Evolutionary conservation across 371 early-diverging fungal species (phyloP).

Genomic region (Mucor saturninus): DNA sequence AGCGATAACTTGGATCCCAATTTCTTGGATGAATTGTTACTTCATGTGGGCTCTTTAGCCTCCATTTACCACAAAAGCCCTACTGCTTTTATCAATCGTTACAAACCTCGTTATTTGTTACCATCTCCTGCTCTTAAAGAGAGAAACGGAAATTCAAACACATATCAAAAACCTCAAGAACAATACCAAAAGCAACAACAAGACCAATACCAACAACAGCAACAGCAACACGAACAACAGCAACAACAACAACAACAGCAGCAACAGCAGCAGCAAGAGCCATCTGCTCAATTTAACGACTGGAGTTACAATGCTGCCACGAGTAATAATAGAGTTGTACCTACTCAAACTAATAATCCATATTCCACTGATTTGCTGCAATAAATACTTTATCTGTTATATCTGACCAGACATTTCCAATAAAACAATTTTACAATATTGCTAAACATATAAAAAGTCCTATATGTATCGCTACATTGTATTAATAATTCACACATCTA

Average conservation of each 20-base stretch:
- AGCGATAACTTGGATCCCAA: conserved; percentile 79
- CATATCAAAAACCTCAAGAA: conserved; percentile 15
- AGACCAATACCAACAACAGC: conserved; percentile 18
- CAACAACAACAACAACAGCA: conserved; percentile 20
- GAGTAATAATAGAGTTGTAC: conserved; percentile 28
- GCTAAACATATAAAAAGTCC: too few species aligned
- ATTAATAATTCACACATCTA: too few species aligned
- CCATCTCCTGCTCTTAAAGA: conserved; percentile 56
- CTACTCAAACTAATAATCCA: conserved; percentile 44
- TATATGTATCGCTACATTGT: too few species aligned
- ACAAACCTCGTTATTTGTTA: conserved; percentile 64
- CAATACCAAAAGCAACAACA: conserved; percentile 12
- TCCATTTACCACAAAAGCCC: conserved; percentile 96
- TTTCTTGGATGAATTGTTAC: conserved; percentile 87
- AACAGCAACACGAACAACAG: conserved; percentile 18
- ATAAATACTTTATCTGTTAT: conserved; percentile 9
- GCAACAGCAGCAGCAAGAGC: conserved; percentile 5
- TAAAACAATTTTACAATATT: too few species aligned
- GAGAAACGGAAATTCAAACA: conserved; percentile 16
- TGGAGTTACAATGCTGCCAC: conserved; percentile 38
- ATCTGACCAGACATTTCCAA: too few species aligned
- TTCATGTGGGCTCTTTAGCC: conserved; percentile 86
- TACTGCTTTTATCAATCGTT: conserved; percentile 69
- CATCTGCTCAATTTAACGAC: conserved; percentile 32
- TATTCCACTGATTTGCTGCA: conserved; percentile 54